Percentiles rank a stretch among this genome's conserved stretches.
These are phyloP conservation scores for Globisporangium paroecandrum DNA, from an alignment of 352 stramenopile species.

Conservation along the genomic window DNA sequence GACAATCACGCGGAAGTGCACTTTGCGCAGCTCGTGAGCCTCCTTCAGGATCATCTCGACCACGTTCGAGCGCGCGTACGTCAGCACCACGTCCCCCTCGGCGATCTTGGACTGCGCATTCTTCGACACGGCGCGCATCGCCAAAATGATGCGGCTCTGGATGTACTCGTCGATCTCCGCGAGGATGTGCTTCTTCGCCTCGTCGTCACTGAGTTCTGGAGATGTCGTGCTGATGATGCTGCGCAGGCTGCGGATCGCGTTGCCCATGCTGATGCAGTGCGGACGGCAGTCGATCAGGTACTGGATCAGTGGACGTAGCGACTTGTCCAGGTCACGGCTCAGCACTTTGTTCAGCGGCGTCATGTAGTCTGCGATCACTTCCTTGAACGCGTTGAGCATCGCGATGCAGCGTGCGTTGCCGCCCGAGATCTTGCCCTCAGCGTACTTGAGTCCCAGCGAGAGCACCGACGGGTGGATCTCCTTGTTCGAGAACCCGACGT, in stretches of 20 bases:
- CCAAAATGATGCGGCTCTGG: slow-evolving; percentile 91
- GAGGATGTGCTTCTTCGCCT: slow-evolving; percentile 81
- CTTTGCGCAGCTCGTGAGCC: slow-evolving; percentile 30
- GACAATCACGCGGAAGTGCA: slow-evolving; percentile 90
- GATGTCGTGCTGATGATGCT: slow-evolving; percentile 85
- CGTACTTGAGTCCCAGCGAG: slow-evolving; percentile 90
- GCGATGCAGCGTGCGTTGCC: slow-evolving; percentile 90
- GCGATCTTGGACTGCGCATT: slow-evolving; percentile 86
- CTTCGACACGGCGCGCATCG: slow-evolving; percentile 88
- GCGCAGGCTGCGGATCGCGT: slow-evolving; percentile 91
- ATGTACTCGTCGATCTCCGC: slow-evolving; percentile 94
- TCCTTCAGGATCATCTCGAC: slow-evolving; percentile 84
- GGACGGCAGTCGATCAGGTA: slow-evolving; percentile 94
- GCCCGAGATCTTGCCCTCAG: slow-evolving; percentile 84
- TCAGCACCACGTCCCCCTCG: slow-evolving; percentile 93
- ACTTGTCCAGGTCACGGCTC: slow-evolving; percentile 82
- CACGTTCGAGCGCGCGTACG: slow-evolving; percentile 92
- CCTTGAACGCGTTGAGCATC: slow-evolving; percentile 92
- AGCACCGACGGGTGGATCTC: slow-evolving; percentile 90
- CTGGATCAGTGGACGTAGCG: slow-evolving; percentile 92
- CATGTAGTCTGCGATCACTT: slow-evolving; percentile 90
- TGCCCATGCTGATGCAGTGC: slow-evolving; percentile 94
- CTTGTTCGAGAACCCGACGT: slow-evolving; percentile 66
- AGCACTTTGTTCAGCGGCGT: slow-evolving; percentile 76
- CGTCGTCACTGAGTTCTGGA: slow-evolving; percentile 80